A percentile compares a stretch with the other conserved stretches of the same genome.
phyloP scores from a whole-genome alignment of 2,329 filamentous ascomycete species.

The Diaporthe destruens region DNA sequence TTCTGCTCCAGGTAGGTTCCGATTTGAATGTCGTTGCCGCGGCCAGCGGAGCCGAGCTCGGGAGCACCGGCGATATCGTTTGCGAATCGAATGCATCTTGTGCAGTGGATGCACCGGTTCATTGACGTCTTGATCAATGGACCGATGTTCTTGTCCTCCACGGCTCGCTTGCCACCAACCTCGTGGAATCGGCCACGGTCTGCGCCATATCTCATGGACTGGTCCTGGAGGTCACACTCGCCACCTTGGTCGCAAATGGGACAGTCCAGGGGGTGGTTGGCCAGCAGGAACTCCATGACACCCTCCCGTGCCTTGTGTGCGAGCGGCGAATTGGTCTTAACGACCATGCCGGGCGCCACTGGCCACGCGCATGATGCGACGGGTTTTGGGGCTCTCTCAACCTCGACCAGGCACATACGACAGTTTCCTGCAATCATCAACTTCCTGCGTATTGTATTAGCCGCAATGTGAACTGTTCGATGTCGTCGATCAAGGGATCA shows the following conservation, averaged over 20 bases:
- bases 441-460: constrained; percentile 75
- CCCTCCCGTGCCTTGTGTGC: constrained; percentile 98
- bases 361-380: constrained; percentile 99
- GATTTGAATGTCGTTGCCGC: constrained; percentile 98
- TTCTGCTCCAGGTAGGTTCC: constrained; percentile 97
- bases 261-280: constrained; percentile 96
- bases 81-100: constrained; percentile 95
- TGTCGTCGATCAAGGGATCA: constrained; percentile 46
- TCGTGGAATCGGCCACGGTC: constrained; percentile 98
- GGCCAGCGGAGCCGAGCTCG: constrained; percentile 92
- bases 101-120: constrained; percentile 99
- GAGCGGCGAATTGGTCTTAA: constrained; percentile 97
- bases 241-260: constrained; percentile 99
- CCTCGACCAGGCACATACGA: constrained; percentile 99
- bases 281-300: constrained; percentile 98
- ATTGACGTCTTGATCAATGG: constrained; percentile 99
- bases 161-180: constrained; percentile 92
- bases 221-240: constrained; percentile 98
- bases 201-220: constrained; percentile 98
- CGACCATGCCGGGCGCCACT: constrained; percentile 97
- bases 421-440: constrained; percentile 99
- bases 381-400: constrained; percentile 95
- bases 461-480: constrained; percentile 43
- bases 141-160: constrained; percentile 99
- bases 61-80: constrained; percentile 97